These are phyloP conservation scores for Monilinia fructigena DNA, from an alignment of 2,329 filamentous ascomycete genomes.

Conservation along the genomic window DNA sequence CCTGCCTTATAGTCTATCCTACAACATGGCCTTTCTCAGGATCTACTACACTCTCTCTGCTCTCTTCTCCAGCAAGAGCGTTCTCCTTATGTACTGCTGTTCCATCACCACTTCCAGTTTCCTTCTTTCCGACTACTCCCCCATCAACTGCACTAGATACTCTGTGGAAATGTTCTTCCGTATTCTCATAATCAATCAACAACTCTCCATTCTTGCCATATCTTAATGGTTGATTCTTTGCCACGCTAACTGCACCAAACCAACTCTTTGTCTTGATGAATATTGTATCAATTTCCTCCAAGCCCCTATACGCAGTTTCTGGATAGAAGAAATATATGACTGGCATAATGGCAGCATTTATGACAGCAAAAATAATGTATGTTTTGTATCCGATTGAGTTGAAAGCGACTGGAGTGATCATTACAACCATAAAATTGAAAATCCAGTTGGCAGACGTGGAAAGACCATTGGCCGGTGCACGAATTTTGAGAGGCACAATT, in stretches of 20 bases:
- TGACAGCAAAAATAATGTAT: slow-evolving; percentile 56
- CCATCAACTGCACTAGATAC: neutral
- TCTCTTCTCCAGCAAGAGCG: neutral
- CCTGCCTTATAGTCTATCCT: neutral
- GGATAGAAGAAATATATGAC: slow-evolving; percentile 50
- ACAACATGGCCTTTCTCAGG: neutral
- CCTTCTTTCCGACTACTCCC: neutral
- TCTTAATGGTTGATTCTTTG: neutral
- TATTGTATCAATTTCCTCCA: slow-evolving; percentile 22
- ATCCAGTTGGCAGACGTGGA: slow-evolving; percentile 46
- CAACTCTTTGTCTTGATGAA: neutral
- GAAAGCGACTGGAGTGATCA: slow-evolving; percentile 43
- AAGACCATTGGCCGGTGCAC: slow-evolving; percentile 58
- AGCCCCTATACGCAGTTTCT: slow-evolving; percentile 44
- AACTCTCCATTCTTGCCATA: slow-evolving; percentile 18
- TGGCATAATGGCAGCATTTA: slow-evolving; percentile 43
- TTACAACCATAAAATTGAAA: slow-evolving; percentile 50
- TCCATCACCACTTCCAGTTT: neutral
- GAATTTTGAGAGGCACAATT: slow-evolving; percentile 52
- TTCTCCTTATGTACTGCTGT: slow-evolving; percentile 10
- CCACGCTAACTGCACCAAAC: slow-evolving; percentile 11
- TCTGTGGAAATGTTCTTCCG: neutral
- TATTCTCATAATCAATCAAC: slow-evolving; percentile 8
- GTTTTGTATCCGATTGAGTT: slow-evolving; percentile 59
- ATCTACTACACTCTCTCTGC: neutral